Conservation (phyloP, 768 basidiomycete species). For the Amanita thiersii region DNA sequence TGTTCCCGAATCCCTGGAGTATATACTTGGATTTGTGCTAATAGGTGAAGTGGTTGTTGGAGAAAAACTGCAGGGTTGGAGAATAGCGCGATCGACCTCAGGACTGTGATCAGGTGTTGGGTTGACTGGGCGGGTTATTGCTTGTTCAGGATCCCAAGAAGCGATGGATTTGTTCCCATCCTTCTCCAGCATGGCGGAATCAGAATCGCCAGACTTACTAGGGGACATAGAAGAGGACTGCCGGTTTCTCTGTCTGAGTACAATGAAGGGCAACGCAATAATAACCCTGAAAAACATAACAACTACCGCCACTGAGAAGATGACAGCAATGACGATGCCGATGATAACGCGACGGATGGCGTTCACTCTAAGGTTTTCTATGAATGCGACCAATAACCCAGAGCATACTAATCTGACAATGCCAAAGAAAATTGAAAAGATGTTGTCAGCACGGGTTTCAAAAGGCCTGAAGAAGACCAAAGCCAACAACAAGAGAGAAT, state of each 20-base stretch:
- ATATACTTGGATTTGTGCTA: conserved; percentile 22
- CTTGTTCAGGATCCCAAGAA: conserved; percentile 9
- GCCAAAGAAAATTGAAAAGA: conserved; percentile 59
- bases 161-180: conserved; percentile 13
- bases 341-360: conserved; percentile 80
- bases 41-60: conserved; percentile 26
- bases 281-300: conserved; percentile 53
- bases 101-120: conserved; percentile 44
- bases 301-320: conserved; percentile 65
- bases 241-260: conserved; percentile 15
- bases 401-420: conserved; percentile 63
- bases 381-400: conserved; percentile 70
- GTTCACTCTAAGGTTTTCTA: conserved; percentile 51
- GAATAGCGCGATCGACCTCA: conserved; percentile 29
- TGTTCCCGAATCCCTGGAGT: conserved; percentile 27
- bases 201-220: conserved; percentile 11
- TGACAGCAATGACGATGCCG: conserved; percentile 63
- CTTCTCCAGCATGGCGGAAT: conserved; percentile 33
- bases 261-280: conserved; percentile 41
- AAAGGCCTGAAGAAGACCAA: conserved; percentile 54
- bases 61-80: conserved; percentile 38
- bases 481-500: conserved; percentile 47
- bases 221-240: conserved; percentile 10
- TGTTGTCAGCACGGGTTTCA: conserved; percentile 60
- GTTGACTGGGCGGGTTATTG: conserved; percentile 33